phyloP scores from a whole-genome alignment of 2,329 filamentous ascomycete species.

The Westerdykella sp. region DNA sequence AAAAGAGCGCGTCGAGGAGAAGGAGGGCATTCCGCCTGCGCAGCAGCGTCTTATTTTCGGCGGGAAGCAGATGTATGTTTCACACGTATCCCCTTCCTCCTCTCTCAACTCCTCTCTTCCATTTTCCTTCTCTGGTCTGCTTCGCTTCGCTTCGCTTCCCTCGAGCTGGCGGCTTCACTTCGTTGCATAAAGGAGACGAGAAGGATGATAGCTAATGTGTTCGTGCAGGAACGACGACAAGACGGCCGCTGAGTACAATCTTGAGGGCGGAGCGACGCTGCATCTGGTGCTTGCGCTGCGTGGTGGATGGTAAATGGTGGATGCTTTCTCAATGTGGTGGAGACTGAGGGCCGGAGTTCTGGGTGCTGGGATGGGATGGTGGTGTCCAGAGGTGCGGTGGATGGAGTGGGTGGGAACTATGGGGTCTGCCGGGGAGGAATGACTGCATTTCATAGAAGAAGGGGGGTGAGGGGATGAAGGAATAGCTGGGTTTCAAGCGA shows the following conservation, averaged over 20 bases:
- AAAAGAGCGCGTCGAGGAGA: conserved; percentile 99
- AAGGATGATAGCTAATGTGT: conserved; percentile 3
- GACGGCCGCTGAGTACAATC: conserved; percentile 80
- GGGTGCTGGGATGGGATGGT: no score
- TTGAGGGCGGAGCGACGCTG: conserved; percentile 86
- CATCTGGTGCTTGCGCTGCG: conserved; percentile 93
- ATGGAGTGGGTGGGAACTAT: no score
- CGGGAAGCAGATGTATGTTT: conserved; percentile 88
- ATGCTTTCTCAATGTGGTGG: no score
- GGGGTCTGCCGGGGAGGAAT: no score
- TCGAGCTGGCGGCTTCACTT: background rate
- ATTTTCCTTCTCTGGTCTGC: background rate
- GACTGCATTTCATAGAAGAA: no score
- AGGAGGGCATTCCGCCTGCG: conserved; percentile 94
- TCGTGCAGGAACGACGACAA: conserved; percentile 83
- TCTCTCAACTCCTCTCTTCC: background rate
- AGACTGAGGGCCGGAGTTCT: no score
- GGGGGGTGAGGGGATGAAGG: no score
- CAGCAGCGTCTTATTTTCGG: conserved; percentile 95
- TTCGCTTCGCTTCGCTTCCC: background rate
- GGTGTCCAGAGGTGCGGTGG: no score
- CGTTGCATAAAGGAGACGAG: background rate
- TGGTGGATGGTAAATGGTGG: conserved; percentile 52
- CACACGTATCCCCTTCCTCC: no score
- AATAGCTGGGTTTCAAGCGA: no score